Conservation (phyloP, 805 yeast genomes). For the Maudiozyma saulgeensis region DNA sequence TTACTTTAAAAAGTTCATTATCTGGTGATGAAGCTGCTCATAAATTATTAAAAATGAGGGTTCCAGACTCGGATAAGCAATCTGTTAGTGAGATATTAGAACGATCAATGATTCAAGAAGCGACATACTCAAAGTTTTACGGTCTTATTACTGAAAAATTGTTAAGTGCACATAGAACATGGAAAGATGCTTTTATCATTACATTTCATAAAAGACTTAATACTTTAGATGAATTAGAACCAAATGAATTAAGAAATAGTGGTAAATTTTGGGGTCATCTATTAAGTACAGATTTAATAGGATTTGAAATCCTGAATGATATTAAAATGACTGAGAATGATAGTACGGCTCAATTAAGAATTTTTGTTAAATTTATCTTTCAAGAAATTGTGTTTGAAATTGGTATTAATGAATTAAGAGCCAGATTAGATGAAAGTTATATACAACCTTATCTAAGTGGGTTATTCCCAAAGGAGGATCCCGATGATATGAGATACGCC, state of each 20-base stretch:
- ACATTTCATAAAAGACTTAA: conserved; percentile 50
- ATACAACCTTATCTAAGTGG: conserved; percentile 42
- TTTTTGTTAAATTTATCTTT: conserved; percentile 71
- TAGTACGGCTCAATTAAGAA: conserved; percentile 72
- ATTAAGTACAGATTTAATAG: conserved; percentile 58
- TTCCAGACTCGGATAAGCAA: conserved; percentile 35
- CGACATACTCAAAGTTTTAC: conserved; percentile 75
- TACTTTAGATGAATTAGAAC: conserved; percentile 56
- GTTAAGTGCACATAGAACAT: conserved; percentile 38
- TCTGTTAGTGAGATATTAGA: conserved; percentile 63
- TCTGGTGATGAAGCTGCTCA: conserved; percentile 90
- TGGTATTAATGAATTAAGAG: conserved; percentile 46
- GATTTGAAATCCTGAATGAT: conserved; percentile 49
- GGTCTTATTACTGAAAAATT: conserved; percentile 69
- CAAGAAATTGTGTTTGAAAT: conserved; percentile 70
- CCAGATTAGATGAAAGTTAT: conserved; percentile 43
- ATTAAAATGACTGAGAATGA: conserved; percentile 58
- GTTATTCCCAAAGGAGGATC: conserved; percentile 51
- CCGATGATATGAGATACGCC: conserved; percentile 57
- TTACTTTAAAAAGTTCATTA: conserved; percentile 81
- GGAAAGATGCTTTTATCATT: conserved; percentile 47
- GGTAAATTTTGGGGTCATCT: conserved; percentile 84
- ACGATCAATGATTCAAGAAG: conserved; percentile 76
- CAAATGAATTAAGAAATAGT: conserved; percentile 64
- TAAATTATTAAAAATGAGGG: conserved; percentile 51